Conservation (phyloP, 768 basidiomycete genomes). For the Hygrocybe coccinea region DNA sequence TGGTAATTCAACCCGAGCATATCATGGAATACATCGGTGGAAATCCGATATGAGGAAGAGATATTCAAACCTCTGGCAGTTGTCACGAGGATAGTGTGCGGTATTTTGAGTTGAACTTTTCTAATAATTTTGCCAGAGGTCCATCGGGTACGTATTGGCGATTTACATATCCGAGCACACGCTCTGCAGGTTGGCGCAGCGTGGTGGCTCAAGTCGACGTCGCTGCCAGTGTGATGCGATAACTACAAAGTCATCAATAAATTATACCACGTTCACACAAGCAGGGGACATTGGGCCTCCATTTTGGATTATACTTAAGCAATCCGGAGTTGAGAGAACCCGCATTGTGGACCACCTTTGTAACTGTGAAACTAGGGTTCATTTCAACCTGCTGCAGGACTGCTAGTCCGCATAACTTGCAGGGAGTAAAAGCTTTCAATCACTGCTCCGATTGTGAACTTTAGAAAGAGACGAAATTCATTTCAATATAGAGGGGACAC, state of each 20-base stretch:
- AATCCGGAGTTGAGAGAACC: constrained; percentile 75
- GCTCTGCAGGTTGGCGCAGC: constrained; percentile 75
- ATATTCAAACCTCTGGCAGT: constrained; percentile 75
- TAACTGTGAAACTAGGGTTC: constrained; percentile 17
- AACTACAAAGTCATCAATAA: too few species aligned
- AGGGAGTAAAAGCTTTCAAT: background rate
- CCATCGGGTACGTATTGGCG: constrained; percentile 69
- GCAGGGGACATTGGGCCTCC: constrained; percentile 38
- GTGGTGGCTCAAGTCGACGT: too few species aligned
- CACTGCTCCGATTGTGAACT: background rate
- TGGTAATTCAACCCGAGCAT: constrained; percentile 35
- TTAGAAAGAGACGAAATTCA: background rate
- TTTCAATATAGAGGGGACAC: background rate
- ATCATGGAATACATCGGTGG: constrained; percentile 64
- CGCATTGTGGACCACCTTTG: constrained; percentile 68
- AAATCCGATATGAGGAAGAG: constrained; percentile 61
- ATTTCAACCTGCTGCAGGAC: background rate
- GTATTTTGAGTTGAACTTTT: background rate
- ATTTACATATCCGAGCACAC: constrained; percentile 80
- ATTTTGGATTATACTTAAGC: constrained; percentile 87
- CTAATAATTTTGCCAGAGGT: constrained; percentile 19
- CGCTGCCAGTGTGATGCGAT: too few species aligned
- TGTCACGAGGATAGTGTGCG: constrained; percentile 43
- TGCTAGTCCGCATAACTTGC: too few species aligned
- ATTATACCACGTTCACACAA: too few species aligned